Conservation (phyloP, 805 yeast species). For the Pichia deserticola region DNA sequence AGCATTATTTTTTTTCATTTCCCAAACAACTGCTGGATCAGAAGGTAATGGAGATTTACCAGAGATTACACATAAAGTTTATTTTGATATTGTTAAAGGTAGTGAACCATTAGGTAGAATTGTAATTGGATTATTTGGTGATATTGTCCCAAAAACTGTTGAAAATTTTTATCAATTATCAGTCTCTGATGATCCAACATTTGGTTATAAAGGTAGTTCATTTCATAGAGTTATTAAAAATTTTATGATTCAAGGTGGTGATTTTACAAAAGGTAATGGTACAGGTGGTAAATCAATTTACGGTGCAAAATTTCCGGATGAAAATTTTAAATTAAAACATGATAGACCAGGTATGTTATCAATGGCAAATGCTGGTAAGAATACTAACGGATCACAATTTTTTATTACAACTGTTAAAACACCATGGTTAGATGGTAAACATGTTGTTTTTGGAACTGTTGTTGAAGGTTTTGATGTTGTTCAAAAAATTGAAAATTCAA, state of each 20-base stretch:
- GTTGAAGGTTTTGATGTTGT: slow-evolving; percentile 82
- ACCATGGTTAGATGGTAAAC: slow-evolving; percentile 87
- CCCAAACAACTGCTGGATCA: slow-evolving; percentile 14
- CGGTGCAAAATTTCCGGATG: slow-evolving; percentile 61
- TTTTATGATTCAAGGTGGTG: slow-evolving; percentile 80
- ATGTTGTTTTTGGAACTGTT: slow-evolving; percentile 96
- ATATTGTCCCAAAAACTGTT: slow-evolving; percentile 79
- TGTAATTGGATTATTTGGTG: slow-evolving; percentile 81
- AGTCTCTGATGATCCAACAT: slow-evolving; percentile 62
- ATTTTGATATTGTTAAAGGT: slow-evolving; percentile 79
- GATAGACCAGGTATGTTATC: slow-evolving; percentile 62
- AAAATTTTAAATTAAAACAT: slow-evolving; percentile 61
- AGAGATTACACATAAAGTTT: slow-evolving; percentile 69
- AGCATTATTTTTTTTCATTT: slow-evolving; percentile 14
- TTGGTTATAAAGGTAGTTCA: slow-evolving; percentile 53
- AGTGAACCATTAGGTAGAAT: slow-evolving; percentile 72
- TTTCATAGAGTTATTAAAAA: slow-evolving; percentile 69
- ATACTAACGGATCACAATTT: slow-evolving; percentile 90
- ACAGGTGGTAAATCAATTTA: slow-evolving; percentile 71
- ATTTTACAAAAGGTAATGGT: slow-evolving; percentile 62
- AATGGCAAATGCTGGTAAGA: slow-evolving; percentile 74
- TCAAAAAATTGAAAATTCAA: slow-evolving; percentile 60
- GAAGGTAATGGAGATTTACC: slow-evolving; percentile 34
- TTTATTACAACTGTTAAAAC: slow-evolving; percentile 90
- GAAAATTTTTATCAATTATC: slow-evolving; percentile 82